Evolutionary conservation across 2,329 filamentous ascomycete genomes (phyloP).

Genomic region (Zymoseptoria passerinii): DNA sequence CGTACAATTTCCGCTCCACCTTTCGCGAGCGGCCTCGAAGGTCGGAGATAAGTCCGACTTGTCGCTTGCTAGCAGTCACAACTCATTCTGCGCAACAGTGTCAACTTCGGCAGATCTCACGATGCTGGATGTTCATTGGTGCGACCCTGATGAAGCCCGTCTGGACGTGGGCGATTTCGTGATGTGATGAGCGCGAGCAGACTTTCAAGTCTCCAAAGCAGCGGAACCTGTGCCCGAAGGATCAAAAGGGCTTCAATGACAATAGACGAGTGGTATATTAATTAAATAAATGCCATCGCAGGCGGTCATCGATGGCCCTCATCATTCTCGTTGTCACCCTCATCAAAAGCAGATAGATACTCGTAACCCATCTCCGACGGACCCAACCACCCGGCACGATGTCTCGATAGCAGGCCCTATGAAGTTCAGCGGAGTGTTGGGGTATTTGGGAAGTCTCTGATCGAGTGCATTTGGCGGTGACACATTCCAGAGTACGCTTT

Average conservation of each 20-base stretch:
- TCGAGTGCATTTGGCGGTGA: background rate
- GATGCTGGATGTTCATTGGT: background rate
- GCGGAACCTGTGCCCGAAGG: background rate
- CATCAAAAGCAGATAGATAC: background rate
- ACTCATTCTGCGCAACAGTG: too few relatives aligned
- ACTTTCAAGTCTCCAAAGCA: background rate
- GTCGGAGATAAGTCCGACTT: background rate
- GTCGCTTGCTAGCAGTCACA: too few relatives aligned
- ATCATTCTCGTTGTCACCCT: background rate
- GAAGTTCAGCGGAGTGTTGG: background rate
- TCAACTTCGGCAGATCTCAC: too few relatives aligned
- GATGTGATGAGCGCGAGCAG: background rate
- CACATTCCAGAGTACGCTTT: background rate
- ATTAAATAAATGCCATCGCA: too few relatives aligned
- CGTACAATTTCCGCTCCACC: background rate
- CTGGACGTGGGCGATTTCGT: background rate
- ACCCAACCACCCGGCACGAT: background rate
- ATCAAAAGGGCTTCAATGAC: background rate
- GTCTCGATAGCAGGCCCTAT: conserved; percentile 21
- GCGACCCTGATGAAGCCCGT: background rate
- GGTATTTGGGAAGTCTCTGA: conserved; percentile 1
- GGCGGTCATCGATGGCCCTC: too few relatives aligned
- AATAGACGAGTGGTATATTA: too few relatives aligned
- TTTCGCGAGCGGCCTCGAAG: background rate
- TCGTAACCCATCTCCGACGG: background rate